phyloP scores from a whole-genome alignment of 106 monocot genomes.

The Chionographis japonica region DNA sequence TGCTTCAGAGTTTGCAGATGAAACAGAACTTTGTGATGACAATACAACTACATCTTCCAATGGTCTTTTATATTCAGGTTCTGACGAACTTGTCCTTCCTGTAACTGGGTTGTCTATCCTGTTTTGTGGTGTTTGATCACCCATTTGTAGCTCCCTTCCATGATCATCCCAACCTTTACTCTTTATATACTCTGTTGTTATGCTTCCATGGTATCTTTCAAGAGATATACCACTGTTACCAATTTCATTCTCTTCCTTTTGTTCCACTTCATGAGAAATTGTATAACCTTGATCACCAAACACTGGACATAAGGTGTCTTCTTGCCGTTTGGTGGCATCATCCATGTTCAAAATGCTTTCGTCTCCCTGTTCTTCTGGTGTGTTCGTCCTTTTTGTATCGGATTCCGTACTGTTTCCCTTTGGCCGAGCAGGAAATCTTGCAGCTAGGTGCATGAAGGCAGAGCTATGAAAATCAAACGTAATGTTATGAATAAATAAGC shows the following conservation, averaged over 20 bases:
- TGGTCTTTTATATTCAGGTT: conserved; percentile 17
- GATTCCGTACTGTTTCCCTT: conserved; percentile 3
- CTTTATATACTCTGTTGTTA: background rate
- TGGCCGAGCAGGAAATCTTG: conserved; percentile 53
- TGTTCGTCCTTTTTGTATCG: conserved; percentile 4
- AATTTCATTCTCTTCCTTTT: conserved; percentile 10
- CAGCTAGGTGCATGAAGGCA: conserved; percentile 76
- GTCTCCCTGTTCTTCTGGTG: background rate
- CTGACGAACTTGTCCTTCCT: background rate
- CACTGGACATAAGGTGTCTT: background rate
- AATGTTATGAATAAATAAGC: background rate
- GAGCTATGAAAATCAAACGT: conserved; percentile 45
- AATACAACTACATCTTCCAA: conserved; percentile 14
- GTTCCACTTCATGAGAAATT: background rate
- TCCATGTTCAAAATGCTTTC: background rate
- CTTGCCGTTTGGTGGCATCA: background rate
- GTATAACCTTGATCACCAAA: conserved; percentile 8
- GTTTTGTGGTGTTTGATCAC: background rate
- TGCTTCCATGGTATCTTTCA: background rate
- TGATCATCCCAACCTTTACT: background rate
- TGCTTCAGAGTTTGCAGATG: conserved; percentile 42
- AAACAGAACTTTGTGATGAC: conserved; percentile 41
- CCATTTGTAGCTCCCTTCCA: background rate
- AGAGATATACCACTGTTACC: conserved; percentile 7
- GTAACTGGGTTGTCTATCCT: background rate